Conservation (phyloP, 108 stramenopile species). For the Skeletonema potamos region DNA sequence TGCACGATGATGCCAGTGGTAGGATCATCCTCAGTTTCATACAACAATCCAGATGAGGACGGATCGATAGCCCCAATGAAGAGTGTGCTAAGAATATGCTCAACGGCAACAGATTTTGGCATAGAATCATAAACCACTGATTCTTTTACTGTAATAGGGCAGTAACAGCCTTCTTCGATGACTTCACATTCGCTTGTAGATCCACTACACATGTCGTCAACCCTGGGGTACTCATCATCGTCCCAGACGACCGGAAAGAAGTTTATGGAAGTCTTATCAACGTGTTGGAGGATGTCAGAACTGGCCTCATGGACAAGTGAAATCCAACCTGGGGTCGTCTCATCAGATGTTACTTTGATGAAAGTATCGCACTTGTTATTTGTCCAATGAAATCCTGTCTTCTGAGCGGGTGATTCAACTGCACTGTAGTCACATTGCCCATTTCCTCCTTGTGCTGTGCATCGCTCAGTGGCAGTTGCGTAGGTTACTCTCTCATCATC, state of each 20-base stretch:
- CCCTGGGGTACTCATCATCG: constrained; percentile 37
- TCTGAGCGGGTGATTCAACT: constrained; percentile 2
- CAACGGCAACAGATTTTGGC: constrained; percentile 27
- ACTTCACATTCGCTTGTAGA: constrained; percentile 26
- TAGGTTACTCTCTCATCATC: constrained; percentile 53
- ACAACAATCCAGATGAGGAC: constrained; percentile 19
- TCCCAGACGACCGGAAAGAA: constrained; percentile 16
- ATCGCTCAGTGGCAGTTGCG: constrained; percentile 41
- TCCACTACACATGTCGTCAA: constrained; percentile 27
- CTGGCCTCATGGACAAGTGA: constrained; percentile 48
- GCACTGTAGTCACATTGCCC: constrained; percentile 22
- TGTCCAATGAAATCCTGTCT: constrained; percentile 46
- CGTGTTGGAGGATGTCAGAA: constrained; percentile 3
- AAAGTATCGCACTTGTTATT: constrained; percentile 23
- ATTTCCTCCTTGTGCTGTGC: constrained; percentile 5
- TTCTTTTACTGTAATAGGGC: constrained; percentile 21
- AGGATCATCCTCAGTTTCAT: constrained; percentile 2
- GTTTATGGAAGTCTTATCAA: neutral
- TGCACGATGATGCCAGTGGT: constrained; percentile 40
- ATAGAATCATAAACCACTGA: constrained; percentile 30
- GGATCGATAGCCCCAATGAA: constrained; percentile 43
- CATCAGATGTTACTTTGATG: constrained; percentile 37
- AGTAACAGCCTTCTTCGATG: constrained; percentile 43
- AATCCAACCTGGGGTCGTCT: constrained; percentile 27
- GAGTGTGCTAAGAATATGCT: constrained; percentile 41